Conservation (phyloP, 495 filamentous ascomycete genomes). For the Aspergillus asperescens region DNA sequence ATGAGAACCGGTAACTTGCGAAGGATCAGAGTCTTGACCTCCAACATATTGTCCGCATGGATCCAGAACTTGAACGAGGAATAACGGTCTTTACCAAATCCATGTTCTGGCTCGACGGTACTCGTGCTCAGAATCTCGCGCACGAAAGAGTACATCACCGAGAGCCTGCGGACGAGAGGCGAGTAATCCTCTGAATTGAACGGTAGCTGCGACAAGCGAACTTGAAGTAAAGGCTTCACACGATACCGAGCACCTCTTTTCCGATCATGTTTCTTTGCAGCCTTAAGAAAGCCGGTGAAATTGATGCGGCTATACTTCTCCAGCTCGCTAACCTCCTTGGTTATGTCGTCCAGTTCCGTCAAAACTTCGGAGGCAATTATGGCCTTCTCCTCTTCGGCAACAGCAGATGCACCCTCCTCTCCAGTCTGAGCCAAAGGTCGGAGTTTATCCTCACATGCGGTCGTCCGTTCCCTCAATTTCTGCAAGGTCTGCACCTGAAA, state of each 20-base stretch:
- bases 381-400: conserved; percentile 40
- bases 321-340: conserved; percentile 84
- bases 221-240: conserved; percentile 83
- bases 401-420: conserved; percentile 23
- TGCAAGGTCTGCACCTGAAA: conserved; percentile 77
- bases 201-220: conserved; percentile 76
- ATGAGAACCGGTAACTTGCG: conserved; percentile 85
- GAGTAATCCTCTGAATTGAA: conserved; percentile 96
- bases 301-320: conserved; percentile 95
- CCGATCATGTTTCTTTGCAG: conserved; percentile 96
- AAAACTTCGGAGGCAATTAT: conserved; percentile 62
- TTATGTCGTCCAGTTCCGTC: conserved; percentile 76
- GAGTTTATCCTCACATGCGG: conserved; percentile 49
- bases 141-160: conserved; percentile 92
- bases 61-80: conserved; percentile 98
- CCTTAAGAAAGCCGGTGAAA: conserved; percentile 96
- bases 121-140: conserved; percentile 67
- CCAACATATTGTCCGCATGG: conserved; percentile 86
- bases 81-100: conserved; percentile 59
- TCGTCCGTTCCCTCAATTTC: conserved; percentile 62
- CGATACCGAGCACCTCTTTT: conserved; percentile 77
- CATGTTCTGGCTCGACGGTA: conserved; percentile 38
- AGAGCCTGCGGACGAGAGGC: conserved; percentile 78
- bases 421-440: conserved; percentile 38
- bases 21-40: conserved; percentile 91